phyloP scores from a whole-genome alignment of 108 stramenopile species.

The Cyclotella atomus region DNA sequence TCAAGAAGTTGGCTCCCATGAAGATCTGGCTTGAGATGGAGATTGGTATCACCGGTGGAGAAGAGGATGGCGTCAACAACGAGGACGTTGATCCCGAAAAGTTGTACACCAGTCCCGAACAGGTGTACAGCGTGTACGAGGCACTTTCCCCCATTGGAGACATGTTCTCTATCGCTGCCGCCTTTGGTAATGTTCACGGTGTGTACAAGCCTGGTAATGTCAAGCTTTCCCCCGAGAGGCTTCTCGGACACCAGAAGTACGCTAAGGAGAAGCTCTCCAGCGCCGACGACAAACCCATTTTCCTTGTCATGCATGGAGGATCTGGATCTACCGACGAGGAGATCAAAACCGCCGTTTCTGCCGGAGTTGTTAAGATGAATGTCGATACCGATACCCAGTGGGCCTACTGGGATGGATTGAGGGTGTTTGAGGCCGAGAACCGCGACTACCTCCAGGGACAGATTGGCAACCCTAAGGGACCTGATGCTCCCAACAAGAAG shows the following conservation, averaged over 20 bases:
- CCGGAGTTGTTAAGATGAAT: constrained; percentile 98
- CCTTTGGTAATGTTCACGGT: constrained; percentile 97
- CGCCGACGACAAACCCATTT: constrained; percentile 81
- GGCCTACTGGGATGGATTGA: constrained; percentile 94
- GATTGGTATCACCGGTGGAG: constrained; percentile 98
- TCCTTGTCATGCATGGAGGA: constrained; percentile 98
- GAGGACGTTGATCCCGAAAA: constrained; percentile 94
- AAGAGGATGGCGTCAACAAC: constrained; percentile 99
- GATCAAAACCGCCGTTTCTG: constrained; percentile 84
- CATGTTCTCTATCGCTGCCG: constrained; percentile 97
- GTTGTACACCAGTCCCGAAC: constrained; percentile 97
- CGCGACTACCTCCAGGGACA: constrained; percentile 91
- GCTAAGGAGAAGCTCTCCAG: constrained; percentile 77
- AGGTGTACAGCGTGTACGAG: constrained; percentile 89
- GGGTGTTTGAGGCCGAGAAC: constrained; percentile 82
- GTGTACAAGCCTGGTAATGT: constrained; percentile 99
- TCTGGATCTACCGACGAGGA: constrained; percentile 95
- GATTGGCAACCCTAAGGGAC: constrained; percentile 96
- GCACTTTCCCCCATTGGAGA: constrained; percentile 83
- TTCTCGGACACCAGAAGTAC: constrained; percentile 88
- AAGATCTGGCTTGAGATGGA: constrained; percentile 99
- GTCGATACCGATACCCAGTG: constrained; percentile 99
- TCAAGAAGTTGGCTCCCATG: constrained; percentile 90
- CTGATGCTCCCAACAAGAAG: constrained; percentile 98
- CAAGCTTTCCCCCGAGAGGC: constrained; percentile 82